Conservation (phyloP, 768 basidiomycete genomes). For the Termitomyces bulborhizus region DNA sequence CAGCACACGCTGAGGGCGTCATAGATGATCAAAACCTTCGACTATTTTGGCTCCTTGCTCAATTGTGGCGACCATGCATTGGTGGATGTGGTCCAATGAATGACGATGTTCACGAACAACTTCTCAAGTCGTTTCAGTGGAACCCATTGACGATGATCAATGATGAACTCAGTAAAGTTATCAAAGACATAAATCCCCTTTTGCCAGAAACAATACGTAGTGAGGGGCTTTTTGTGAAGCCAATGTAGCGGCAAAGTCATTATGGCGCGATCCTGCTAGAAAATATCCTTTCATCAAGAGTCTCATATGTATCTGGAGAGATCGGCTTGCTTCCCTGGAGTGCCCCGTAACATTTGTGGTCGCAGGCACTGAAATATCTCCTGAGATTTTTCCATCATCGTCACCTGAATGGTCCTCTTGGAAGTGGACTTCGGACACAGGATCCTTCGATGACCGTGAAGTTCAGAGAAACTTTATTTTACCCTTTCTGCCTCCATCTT, state of each 20-base stretch:
- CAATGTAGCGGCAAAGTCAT: neutral
- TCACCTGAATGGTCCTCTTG: conserved; percentile 1
- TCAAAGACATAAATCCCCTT: neutral
- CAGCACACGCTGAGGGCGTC: neutral
- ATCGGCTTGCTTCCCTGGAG: neutral
- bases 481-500: conserved; percentile 1
- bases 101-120: neutral
- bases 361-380: neutral
- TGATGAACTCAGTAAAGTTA: neutral
- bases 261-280: neutral
- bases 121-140: neutral
- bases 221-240: neutral
- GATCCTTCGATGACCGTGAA: neutral
- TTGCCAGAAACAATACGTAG: neutral
- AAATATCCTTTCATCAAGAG: neutral
- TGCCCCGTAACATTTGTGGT: conserved; percentile 1
- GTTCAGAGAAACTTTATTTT: neutral
- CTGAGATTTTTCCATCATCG: neutral
- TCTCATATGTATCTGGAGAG: neutral
- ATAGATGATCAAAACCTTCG: neutral
- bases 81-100: neutral
- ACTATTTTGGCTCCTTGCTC: neutral
- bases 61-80: neutral
- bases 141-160: neutral
- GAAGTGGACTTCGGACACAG: conserved; percentile 1